Conservation (phyloP, 257 asterid species). For the Nicotiana benthamiana region DNA sequence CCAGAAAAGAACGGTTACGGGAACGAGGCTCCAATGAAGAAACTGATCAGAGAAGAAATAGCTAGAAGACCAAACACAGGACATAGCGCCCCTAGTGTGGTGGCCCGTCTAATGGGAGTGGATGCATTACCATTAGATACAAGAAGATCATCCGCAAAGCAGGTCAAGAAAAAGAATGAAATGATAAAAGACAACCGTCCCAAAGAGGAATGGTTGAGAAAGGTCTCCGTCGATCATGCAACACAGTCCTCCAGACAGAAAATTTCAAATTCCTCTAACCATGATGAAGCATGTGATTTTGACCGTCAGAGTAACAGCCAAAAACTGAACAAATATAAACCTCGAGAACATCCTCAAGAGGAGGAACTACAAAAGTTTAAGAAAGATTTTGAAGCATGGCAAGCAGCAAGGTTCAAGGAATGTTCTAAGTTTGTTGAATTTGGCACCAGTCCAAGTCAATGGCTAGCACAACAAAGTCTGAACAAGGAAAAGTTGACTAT, state of each 20-base stretch:
- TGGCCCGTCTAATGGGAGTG: conserved; percentile 99
- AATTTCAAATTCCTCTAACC: conserved; percentile 29
- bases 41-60: conserved; percentile 63
- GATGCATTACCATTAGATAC: conserved; percentile 63
- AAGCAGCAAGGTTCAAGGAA: conserved; percentile 58
- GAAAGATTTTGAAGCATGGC: conserved; percentile 96
- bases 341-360: conserved; percentile 96
- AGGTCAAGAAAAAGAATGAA: conserved; percentile 26
- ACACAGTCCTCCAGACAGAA: conserved; percentile 31
- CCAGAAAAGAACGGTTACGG: conserved; percentile 32
- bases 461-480: conserved; percentile 73
- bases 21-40: conserved; percentile 67
- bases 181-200: conserved; percentile 20
- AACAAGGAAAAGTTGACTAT: conserved; percentile 60
- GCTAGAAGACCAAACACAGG: conserved; percentile 37
- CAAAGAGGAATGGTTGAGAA: conserved; percentile 26
- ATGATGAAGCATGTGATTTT: conserved; percentile 22
- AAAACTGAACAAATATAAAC: conserved; percentile 46
- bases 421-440: conserved; percentile 46
- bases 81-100: conserved; percentile 66
- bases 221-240: conserved; percentile 26
- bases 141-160: conserved; percentile 26
- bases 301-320: conserved; percentile 21
- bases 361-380: conserved; percentile 89
- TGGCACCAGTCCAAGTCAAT: conserved; percentile 49